These are phyloP conservation scores for Aspergillus sclerotialis DNA, from an alignment of 2,329 filamentous ascomycete species.

Conservation along the genomic window DNA sequence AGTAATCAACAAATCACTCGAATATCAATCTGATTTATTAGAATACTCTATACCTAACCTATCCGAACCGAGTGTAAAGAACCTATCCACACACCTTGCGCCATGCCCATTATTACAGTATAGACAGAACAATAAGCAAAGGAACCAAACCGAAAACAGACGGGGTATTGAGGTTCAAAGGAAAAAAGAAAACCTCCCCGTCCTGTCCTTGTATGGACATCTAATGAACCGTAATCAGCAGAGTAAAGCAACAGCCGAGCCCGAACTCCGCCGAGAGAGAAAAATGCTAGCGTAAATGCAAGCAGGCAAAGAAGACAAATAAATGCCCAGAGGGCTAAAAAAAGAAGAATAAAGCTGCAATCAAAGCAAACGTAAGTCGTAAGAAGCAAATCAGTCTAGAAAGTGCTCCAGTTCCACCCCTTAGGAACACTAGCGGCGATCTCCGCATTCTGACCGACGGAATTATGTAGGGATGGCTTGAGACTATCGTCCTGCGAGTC, in stretches of 20 bases:
- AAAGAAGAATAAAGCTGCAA: conserved; percentile 9
- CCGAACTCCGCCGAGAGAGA: conserved; percentile 12
- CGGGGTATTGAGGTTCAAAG: conserved; percentile 25
- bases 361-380: neutral
- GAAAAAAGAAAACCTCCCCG: conserved; percentile 4
- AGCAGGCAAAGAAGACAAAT: conserved; percentile 5
- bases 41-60: no score
- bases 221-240: neutral
- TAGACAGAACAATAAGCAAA: no score
- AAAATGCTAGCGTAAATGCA: conserved; percentile 6
- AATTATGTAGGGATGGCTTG: conserved; percentile 13
- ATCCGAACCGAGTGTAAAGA: no score
- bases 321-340: conserved; percentile 2
- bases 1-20: no score
- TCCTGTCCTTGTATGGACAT: neutral
- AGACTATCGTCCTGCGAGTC: conserved; percentile 15
- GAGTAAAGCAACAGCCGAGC: conserved; percentile 2
- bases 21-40: no score
- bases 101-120: no score
- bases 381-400: conserved; percentile 31
- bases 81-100: no score
- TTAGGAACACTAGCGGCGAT: conserved; percentile 50
- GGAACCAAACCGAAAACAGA: no score
- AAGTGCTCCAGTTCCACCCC: conserved; percentile 59
- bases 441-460: conserved; percentile 28